Evolutionary conservation across 129 eudicot genomes (phyloP).

Genomic region (Flaveria ramosissima): DNA sequence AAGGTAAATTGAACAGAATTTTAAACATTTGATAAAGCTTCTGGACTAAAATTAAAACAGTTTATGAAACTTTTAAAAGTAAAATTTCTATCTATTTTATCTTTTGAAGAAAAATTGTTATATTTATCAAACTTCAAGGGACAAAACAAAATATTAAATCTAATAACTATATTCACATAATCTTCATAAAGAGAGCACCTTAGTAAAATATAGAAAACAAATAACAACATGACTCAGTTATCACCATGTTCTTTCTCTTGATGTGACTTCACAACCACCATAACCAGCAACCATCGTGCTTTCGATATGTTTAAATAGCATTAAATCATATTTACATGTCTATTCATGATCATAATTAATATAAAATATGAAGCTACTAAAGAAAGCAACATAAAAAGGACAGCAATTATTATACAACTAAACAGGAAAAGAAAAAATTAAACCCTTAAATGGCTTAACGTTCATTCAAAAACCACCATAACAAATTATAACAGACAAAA

Average conservation of each 20-base stretch:
- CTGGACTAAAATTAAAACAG: too few relatives aligned
- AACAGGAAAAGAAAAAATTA: not conserved
- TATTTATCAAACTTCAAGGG: too few relatives aligned
- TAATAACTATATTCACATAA: slow-evolving; percentile 25
- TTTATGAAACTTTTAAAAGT: too few relatives aligned
- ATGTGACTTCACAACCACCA: slow-evolving; percentile 53
- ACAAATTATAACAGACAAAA: not conserved
- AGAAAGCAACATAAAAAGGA: slow-evolving; percentile 9
- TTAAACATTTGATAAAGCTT: too few relatives aligned
- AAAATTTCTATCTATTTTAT: too few relatives aligned
- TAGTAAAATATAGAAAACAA: slow-evolving; percentile 14
- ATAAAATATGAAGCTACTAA: slow-evolving; percentile 10
- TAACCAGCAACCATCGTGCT: slow-evolving; percentile 48
- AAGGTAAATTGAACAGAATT: too few relatives aligned
- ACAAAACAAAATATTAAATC: too few relatives aligned
- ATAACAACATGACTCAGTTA: slow-evolving; percentile 34
- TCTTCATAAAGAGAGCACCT: slow-evolving; percentile 26
- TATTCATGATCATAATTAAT: slow-evolving; percentile 34
- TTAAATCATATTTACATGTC: slow-evolving; percentile 29
- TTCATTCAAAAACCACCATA: slow-evolving; percentile 6
- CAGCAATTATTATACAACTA: slow-evolving; percentile 18
- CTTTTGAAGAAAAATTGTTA: too few relatives aligned
- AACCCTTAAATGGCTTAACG: not conserved
- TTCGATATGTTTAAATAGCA: slow-evolving; percentile 29
- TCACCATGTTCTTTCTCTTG: slow-evolving; percentile 40